These are phyloP conservation scores for Boletales sp. DNA, from an alignment of 768 basidiomycete species.

Conservation along the genomic window DNA sequence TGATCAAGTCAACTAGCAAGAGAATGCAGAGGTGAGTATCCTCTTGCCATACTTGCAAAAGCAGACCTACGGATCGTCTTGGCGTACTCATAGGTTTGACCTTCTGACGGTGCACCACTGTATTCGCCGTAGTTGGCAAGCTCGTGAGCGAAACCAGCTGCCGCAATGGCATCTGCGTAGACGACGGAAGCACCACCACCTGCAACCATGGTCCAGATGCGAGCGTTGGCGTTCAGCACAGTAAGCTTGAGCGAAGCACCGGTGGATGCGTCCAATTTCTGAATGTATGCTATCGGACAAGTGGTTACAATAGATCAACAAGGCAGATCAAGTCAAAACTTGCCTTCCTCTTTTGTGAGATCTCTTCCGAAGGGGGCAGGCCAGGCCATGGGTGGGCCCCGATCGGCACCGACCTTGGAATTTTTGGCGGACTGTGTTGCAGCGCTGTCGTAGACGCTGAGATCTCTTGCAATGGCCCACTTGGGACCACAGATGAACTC, in stretches of 20 bases:
- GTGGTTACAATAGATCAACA: not conserved
- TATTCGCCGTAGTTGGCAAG: slow-evolving; percentile 99
- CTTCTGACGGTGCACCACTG: slow-evolving; percentile 96
- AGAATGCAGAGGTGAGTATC: not conserved
- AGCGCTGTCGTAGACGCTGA: slow-evolving; percentile 63
- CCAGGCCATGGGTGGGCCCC: slow-evolving; percentile 97
- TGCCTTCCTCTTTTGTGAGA: slow-evolving; percentile 88
- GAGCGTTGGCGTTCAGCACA: slow-evolving; percentile 90
- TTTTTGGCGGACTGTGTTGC: slow-evolving; percentile 33
- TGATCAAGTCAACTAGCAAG: slow-evolving; percentile 83
- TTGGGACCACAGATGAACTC: slow-evolving; percentile 98
- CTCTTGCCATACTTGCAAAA: not conserved
- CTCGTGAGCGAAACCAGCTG: slow-evolving; percentile 94
- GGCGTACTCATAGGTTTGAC: slow-evolving; percentile 98
- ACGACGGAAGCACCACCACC: slow-evolving; percentile 85
- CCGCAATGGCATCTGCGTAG: slow-evolving; percentile 76
- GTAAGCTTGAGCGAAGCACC: slow-evolving; percentile 98
- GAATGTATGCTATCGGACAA: slow-evolving; percentile 72
- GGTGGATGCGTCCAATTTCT: slow-evolving; percentile 94
- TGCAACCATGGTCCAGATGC: slow-evolving; percentile 99
- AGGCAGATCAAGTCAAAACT: not conserved
- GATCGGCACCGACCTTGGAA: slow-evolving; percentile 72
- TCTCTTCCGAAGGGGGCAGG: slow-evolving; percentile 96
- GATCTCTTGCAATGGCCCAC: slow-evolving; percentile 96
- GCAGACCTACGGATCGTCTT: slow-evolving; percentile 86